Base-by-base conservation (phyloP, 1,139 yeast genomes). In the Nakaseomyces delphensis region DNA sequence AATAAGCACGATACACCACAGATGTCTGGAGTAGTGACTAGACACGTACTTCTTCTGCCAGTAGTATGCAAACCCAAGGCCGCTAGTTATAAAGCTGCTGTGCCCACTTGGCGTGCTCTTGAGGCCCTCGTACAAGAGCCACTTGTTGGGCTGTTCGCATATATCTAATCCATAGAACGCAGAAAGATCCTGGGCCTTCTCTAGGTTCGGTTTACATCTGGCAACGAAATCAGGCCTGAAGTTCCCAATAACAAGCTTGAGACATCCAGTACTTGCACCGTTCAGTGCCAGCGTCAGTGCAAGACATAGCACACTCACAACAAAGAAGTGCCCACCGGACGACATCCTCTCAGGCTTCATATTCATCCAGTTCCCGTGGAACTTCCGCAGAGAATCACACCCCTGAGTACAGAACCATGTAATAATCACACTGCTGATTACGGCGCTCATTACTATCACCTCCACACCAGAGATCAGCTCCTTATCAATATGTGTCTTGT, bases 71-170 rank as follows among this genome's bases (percentile, higher is more conserved):
- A 49, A 57, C 3, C 52, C 56, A 38, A 56, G 47, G 1, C 59
- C 56, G 21, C 54, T 44, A 4, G 53, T 43, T 27, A 54, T 54
- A 32, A 58, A 48, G 45, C 60, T 56, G 18, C 59, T 50, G 42
- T 58, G 63, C 3, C 63, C 63, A 41, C 59, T 54, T 19, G 63
- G 63, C 3, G 62, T 56, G 43, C 60, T 55, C 35, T 56, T 55
- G 35, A 57, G 43, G 4, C 63, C 63, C 39, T 58, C 63, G 38
- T 45, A 47, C 14, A 57, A 47, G 8, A 55, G 30, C 20, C 42
- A 41, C 36, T 42, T 41, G 43, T 57, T 45, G 16, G 42, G 27
- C 39, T 53, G 57, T 27, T 43, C 42, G 36, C 60, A 54, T 16
- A 48, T 44, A 19, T 43, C 50, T 5, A 53, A 25, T 8, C 45